Conservation (phyloP, 1,139 yeast genomes). For the Lodderomyces theae region DNA sequence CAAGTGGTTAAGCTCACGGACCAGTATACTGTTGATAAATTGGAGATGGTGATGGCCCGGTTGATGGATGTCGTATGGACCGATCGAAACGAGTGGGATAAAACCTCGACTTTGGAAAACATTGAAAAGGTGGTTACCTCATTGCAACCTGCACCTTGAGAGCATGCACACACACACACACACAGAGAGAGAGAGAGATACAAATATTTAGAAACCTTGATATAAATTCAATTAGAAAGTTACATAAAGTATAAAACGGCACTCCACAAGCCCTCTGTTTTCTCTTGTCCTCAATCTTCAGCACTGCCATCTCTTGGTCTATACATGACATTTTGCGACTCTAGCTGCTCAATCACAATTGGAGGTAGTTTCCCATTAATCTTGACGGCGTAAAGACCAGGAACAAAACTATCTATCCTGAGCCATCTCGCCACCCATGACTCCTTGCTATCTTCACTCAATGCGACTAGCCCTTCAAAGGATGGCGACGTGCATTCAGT, state of each 20-base stretch:
- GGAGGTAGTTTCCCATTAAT: slow-evolving; percentile 91
- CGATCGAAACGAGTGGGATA: slow-evolving; percentile 65
- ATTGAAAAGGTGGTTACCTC: slow-evolving; percentile 15
- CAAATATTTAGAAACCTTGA: too few species aligned
- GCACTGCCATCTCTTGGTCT: slow-evolving; percentile 97
- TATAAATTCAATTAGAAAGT: slow-evolving; percentile 7
- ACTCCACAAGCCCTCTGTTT: too few species aligned
- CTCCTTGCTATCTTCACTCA: slow-evolving; percentile 72
- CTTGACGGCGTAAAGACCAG: slow-evolving; percentile 92
- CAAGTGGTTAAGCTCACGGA: slow-evolving; percentile 39
- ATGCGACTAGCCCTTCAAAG: slow-evolving; percentile 92
- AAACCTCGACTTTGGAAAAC: slow-evolving; percentile 38
- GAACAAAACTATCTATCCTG: slow-evolving; percentile 82
- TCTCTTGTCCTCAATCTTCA: slow-evolving; percentile 72
- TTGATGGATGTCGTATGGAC: slow-evolving; percentile 77
- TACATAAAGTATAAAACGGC: slow-evolving; percentile 14
- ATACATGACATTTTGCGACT: slow-evolving; percentile 72
- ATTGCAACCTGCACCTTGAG: not conserved
- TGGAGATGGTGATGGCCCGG: slow-evolving; percentile 72
- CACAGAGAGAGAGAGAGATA: too few species aligned
- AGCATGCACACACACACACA: too few species aligned
- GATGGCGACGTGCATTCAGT: slow-evolving; percentile 96
- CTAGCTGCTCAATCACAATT: slow-evolving; percentile 72
- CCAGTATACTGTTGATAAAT: slow-evolving; percentile 58
- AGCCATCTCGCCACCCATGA: slow-evolving; percentile 99